Evolutionary conservation across 768 basidiomycete genomes (phyloP).

Genomic region (Trametes cinnabarina): DNA sequence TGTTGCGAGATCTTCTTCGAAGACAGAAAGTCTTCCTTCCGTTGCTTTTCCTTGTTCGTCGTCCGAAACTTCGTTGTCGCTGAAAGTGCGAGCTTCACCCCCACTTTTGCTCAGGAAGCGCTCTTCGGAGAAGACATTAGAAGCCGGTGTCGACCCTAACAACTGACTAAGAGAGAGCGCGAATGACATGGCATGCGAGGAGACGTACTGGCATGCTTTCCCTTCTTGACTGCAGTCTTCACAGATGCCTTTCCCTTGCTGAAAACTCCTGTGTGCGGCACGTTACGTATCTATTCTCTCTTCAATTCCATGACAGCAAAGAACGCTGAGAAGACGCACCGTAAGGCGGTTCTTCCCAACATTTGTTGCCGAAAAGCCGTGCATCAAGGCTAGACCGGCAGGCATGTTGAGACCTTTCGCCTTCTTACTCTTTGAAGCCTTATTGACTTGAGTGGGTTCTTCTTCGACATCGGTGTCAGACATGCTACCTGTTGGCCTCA

Average conservation of each 20-base stretch:
- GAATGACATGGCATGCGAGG: too few species aligned
- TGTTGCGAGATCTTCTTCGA: too few species aligned
- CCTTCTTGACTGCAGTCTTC: conserved; percentile 33
- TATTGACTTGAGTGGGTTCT: neutral
- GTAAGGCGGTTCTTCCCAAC: conserved; percentile 63
- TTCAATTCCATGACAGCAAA: neutral
- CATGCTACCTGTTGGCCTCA: neutral
- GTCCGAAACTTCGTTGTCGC: neutral
- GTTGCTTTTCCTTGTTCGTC: too few species aligned
- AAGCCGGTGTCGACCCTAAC: too few species aligned
- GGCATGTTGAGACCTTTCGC: conserved; percentile 35
- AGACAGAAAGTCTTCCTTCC: too few species aligned
- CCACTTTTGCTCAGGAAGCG: conserved; percentile 19
- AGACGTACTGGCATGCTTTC: conserved; percentile 29
- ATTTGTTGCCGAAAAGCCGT: conserved; percentile 62
- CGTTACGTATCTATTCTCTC: conserved; percentile 33
- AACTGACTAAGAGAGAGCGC: too few species aligned
- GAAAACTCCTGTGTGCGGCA: conserved; percentile 56
- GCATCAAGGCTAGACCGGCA: conserved; percentile 61
- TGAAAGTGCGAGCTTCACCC: neutral
- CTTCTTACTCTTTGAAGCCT: conserved; percentile 23
- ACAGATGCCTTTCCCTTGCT: conserved; percentile 63
- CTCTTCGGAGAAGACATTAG: conserved; percentile 25
- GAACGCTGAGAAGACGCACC: conserved; percentile 34
- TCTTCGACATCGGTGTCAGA: conserved; percentile 17